Evolutionary conservation across 139 green algal species (phyloP).

Genomic region (Chlamydomonas schloesseri): DNA sequence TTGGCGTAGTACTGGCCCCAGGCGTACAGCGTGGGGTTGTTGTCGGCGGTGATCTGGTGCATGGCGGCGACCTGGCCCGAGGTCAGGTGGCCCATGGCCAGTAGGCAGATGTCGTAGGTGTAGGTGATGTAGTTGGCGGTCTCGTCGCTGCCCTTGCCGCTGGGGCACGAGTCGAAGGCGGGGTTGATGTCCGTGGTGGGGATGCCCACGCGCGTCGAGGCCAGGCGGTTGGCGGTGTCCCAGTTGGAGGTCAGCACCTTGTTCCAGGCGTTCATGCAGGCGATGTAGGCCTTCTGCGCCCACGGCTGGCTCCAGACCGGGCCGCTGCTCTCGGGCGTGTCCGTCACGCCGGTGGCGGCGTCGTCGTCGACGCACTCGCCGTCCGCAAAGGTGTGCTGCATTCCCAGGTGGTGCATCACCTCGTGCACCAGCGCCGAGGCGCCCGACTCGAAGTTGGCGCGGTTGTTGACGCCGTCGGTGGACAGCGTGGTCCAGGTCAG

Average conservation of each 20-base stretch:
- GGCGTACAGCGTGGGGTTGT: slow-evolving; percentile 13
- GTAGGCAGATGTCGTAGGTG: slow-evolving; percentile 10
- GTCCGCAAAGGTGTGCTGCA: slow-evolving; percentile 1
- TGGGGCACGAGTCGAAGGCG: slow-evolving; percentile 17
- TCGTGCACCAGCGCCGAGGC: slow-evolving; percentile 1
- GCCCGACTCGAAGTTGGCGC: not conserved
- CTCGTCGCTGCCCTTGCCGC: not conserved
- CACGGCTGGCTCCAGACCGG: slow-evolving; percentile 12
- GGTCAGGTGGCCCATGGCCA: slow-evolving; percentile 10
- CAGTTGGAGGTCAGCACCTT: not conserved
- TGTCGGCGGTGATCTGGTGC: slow-evolving; percentile 9
- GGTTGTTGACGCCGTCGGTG: slow-evolving; percentile 30
- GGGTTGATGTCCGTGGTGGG: not conserved
- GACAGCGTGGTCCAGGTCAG: not conserved
- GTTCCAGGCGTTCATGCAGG: slow-evolving; percentile 7
- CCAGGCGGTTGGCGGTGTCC: not conserved
- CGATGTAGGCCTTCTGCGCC: slow-evolving; percentile 2
- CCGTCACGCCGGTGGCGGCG: not conserved
- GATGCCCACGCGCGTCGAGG: not conserved
- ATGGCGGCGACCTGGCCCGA: not conserved
- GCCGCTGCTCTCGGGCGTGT: not conserved
- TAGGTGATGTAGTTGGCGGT: slow-evolving; percentile 20
- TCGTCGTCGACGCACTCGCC: not conserved
- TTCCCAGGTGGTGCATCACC: slow-evolving; percentile 28
- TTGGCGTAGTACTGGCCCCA: slow-evolving; percentile 2